These are phyloP conservation scores for Eruca vesicaria DNA, from an alignment of 441 rosid genomes.

Conservation along the genomic window DNA sequence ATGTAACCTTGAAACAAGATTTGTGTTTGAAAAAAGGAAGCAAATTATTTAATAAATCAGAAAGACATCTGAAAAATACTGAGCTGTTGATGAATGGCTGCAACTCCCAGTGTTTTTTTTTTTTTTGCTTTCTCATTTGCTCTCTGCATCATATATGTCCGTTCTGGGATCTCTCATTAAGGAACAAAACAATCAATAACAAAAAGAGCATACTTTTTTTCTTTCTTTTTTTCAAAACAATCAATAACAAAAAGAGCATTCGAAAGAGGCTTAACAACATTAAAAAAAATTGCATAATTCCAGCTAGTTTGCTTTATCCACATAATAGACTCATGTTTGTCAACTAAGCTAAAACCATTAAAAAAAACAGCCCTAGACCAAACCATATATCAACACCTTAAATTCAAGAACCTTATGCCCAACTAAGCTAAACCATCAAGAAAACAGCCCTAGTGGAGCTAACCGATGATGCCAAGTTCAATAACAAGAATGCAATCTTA, in stretches of 20 bases:
- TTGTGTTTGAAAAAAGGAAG: neutral
- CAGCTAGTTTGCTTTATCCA: neutral
- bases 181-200: slow-evolving; percentile 22
- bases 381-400: neutral
- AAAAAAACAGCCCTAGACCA: neutral
- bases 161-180: slow-evolving; percentile 29
- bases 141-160: slow-evolving; percentile 38
- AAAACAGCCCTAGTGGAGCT: no score
- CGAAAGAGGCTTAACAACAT: neutral
- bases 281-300: neutral
- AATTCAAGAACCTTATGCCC: no score
- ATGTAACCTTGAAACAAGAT: neutral
- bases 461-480: neutral
- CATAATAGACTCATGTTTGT: neutral
- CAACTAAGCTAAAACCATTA: neutral
- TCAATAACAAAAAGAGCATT: neutral
- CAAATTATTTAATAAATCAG: slow-evolving; percentile 5
- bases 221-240: no score
- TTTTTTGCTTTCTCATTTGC: slow-evolving; percentile 23
- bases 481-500: neutral
- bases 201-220: neutral
- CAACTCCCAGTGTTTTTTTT: neutral
- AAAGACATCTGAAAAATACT: neutral
- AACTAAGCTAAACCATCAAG: no score
- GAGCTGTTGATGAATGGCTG: slow-evolving; percentile 25